A percentile compares a stretch with the other conserved stretches of the same genome.
phyloP scores from a whole-genome alignment of 495 filamentous ascomycete genomes.

The Podospora tetraspora region DNA sequence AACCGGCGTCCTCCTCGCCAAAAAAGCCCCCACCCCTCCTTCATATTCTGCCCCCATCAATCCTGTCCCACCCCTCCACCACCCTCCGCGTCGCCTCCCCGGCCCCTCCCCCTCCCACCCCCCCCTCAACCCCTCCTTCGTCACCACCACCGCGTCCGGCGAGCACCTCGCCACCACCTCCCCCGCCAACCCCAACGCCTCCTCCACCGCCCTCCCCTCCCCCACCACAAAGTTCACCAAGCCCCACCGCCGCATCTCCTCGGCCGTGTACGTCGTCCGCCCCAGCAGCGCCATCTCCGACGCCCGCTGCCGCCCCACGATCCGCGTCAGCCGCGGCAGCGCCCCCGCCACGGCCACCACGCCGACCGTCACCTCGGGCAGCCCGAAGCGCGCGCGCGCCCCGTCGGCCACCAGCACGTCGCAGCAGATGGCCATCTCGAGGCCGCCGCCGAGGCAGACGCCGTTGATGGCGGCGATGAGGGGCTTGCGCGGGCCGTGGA shows the following conservation, averaged over 20 bases:
- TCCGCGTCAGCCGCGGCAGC: constrained; percentile 65
- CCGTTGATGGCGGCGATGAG: constrained; percentile 79
- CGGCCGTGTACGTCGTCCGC: constrained; percentile 49
- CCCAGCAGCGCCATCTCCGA: constrained; percentile 73
- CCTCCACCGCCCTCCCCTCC: constrained; percentile 43
- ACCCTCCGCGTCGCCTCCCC: constrained; percentile 57
- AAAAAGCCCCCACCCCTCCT: constrained; percentile 72
- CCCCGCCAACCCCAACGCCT: constrained; percentile 50
- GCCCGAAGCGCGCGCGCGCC: constrained; percentile 53
- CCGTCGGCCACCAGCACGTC: constrained; percentile 62
- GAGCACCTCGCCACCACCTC: constrained; percentile 53
- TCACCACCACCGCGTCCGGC: constrained; percentile 70
- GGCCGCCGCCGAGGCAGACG: constrained; percentile 67
- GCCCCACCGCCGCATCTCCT: constrained; percentile 64
- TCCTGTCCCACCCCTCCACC: constrained; percentile 51
- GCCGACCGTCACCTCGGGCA: constrained; percentile 69
- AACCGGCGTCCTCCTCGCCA: constrained; percentile 65
- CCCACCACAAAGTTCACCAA: constrained; percentile 67
- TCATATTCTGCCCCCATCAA: constrained; percentile 66
- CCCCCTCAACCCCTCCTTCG: constrained; percentile 58
- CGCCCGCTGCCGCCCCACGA: constrained; percentile 61
- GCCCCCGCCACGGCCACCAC: constrained; percentile 70
- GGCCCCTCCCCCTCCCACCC: constrained; percentile 59
- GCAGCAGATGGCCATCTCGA: constrained; percentile 68
- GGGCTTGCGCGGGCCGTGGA: constrained; percentile 51